Base-by-base conservation (phyloP, 176 grass and related monocot species). In the Oryza longistaminata region DNA sequence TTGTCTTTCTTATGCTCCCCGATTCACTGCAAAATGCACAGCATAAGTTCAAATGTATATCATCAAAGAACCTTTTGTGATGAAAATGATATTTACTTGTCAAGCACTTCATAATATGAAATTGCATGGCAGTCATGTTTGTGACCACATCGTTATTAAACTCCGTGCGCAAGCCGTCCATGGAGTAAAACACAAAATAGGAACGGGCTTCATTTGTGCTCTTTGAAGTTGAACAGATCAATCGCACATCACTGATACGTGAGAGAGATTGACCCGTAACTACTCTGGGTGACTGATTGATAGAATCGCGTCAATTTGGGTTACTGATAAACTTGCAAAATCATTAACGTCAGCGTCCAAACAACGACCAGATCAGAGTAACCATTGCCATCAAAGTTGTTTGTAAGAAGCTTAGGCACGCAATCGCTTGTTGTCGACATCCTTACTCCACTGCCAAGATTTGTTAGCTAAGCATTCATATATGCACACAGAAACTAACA, bases 381-480 rank as follows among this genome's bases (percentile, higher is more conserved):
- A 21, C 68, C 33, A 35, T 83, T 84, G 85, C 90, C 89, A 92
- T 94, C 89, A 37, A 93, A 88, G 82, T 90, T 94, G 89, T 94
- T 94, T 93, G 87, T 88, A 86, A 70, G 87, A 94, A 97, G 86
- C 87, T 81, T 86, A 73, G 73, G 40, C 85, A 94, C 82, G 62
- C 85, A 85, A 92, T 71, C 85, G 6, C 79, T 73, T 91, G 45
- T 76, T 80, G 46, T 86, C 17, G 9, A 49, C 69, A 85, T 77
- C 81, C 55, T 86, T 78, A 75, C 87, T 83, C 66, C 73, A 78
- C 80, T 81, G 52, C 74, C 60, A 52, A 77, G 78, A 92, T 88
- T 81, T 92, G 82, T 76, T 84, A 75, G 70, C 69, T 80, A 87
- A 69, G 76, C 81, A 87, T 84, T 91, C 75, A 80, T 87, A 62